Base-by-base conservation (phyloP, 2,329 filamentous ascomycete species). In the Stromatinia cepivora region DNA sequence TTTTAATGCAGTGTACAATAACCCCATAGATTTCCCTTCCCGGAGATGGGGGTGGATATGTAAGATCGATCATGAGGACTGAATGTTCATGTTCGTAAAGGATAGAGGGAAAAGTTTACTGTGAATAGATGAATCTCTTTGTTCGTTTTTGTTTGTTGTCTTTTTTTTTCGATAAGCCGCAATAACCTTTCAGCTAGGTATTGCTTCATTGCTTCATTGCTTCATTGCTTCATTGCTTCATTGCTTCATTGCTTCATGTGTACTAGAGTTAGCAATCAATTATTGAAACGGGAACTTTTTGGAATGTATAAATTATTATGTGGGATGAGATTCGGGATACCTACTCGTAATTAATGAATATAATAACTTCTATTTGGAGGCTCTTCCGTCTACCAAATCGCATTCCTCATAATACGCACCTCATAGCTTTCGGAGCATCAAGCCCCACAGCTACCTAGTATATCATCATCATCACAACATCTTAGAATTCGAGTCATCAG, bases 31-130 rank as follows among this genome's bases (percentile, higher is more conserved):
- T 42, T 42, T 39, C 53, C 34, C 22, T 58, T 15, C 36, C 56
- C 36, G n/a, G 56, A 34, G 58, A 48, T 62, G 42, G 58, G 42
- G 45, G 15, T 25, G 45, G 45, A 50, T 9, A 25, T 50, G 45
- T 22, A 54, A 25, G 48, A 46, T 34, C 22, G 45, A 62, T 62
- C 59, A 62, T 31, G 42, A 48, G 59, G 45, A 50, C 39, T 28
- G 36, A 45, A 28, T 20, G 25, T 13, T 10, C 39, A 42, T 53
- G 53, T 20, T 36, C 34, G 56, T 20, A 28, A 45, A 45, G 54
- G 22, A 58, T 36, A 36, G 56, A 57, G 15, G 54, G 54, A 57
- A 56, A 34, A 34, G 6, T 56, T 34, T 3, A 50, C 22, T 42
- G 39, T 15, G 39, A 42, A 11, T 52, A 15, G 25, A 20, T 58